Base-by-base conservation (phyloP, 1,284 basidiomycete genomes). In the Apiotrichum mycotoxinovorans region DNA sequence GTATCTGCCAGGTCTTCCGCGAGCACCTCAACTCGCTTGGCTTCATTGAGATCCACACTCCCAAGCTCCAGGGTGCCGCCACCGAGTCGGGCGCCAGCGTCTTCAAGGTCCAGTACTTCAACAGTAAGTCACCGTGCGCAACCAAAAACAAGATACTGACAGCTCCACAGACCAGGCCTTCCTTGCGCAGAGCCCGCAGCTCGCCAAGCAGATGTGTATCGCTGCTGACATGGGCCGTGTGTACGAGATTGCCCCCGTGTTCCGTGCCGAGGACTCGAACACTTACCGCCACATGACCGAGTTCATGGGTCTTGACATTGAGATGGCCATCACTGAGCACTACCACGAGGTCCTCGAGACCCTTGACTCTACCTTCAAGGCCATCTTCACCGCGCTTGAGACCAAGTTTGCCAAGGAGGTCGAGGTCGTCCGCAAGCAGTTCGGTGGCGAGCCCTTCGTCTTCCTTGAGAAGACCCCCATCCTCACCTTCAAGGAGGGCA, bases 151-250 rank as follows among this genome's bases (percentile, higher is more conserved):
- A 4, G 17, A 27, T 41, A 3, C 47, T 50, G 35, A 54, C 51
- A 18, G 9, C 14, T 34, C 2, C 27, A 33, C 27, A 41, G 44
- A 17, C 17, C 46, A 50, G 23, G 96, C 96, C 1, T 98, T 85
- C 82, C 84, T 99, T 27, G 96, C 96, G 9, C 96, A 99, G 78
- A 91, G 88, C 48, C 96, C 96, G 43, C 96, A 99, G 76, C 82
- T 98, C 17, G 91, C 91, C 49, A 99, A 99, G 79, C 96, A 99
- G 79, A 98, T 98, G 96, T 91, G 90, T 59, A 98, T 99, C 67
- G 91, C 95, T 35, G 92, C 92, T 60, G 96, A 98, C 80, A 94
- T 98, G 76, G 95, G 96, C 73, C 84, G 91, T 43, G 96, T 99
- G 5, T 98, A 95, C 78, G 96, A 99, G 79, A 93, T 99, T 63